phyloP scores from a whole-genome alignment of 805 yeast species.

The Starmera pachycereana region DNA sequence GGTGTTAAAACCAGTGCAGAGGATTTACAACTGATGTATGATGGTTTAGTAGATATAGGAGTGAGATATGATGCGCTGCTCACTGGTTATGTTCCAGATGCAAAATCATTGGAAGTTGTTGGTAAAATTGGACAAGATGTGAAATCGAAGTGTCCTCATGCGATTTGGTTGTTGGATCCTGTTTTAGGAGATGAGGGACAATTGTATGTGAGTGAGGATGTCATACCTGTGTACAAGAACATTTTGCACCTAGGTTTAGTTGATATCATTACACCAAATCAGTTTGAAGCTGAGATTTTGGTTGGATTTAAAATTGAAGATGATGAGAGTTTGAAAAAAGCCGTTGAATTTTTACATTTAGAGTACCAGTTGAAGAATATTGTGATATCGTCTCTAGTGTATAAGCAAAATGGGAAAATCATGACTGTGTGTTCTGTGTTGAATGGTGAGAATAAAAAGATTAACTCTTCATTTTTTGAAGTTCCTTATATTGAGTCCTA shows the following conservation, averaged over 20 bases:
- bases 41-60: constrained; percentile 27
- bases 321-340: constrained; percentile 28
- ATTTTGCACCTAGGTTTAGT: constrained; percentile 37
- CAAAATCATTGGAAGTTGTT: constrained; percentile 33
- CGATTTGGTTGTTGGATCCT: constrained; percentile 60
- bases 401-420: constrained; percentile 12
- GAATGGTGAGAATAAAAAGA: background rate
- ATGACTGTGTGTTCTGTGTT: constrained; percentile 12
- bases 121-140: constrained; percentile 28
- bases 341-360: constrained; percentile 38
- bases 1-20: constrained; percentile 36
- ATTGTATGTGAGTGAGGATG: constrained; percentile 49
- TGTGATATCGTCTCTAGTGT: constrained; percentile 52
- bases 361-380: constrained; percentile 43
- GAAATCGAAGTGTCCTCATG: constrained; percentile 23
- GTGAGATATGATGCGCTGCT: constrained; percentile 41
- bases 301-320: constrained; percentile 38
- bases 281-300: constrained; percentile 74
- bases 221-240: constrained; percentile 47
- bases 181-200: constrained; percentile 76
- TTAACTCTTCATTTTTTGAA: constrained; percentile 23
- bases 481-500: constrained; percentile 64
- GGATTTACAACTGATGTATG: constrained; percentile 28
- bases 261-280: constrained; percentile 81
- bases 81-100: constrained; percentile 63